Percentiles rank a stretch among this genome's conserved stretches.
Evolutionary conservation across 192 early-diverging fungal genomes (phyloP).

Genomic region (Mortierella hygrophila): DNA sequence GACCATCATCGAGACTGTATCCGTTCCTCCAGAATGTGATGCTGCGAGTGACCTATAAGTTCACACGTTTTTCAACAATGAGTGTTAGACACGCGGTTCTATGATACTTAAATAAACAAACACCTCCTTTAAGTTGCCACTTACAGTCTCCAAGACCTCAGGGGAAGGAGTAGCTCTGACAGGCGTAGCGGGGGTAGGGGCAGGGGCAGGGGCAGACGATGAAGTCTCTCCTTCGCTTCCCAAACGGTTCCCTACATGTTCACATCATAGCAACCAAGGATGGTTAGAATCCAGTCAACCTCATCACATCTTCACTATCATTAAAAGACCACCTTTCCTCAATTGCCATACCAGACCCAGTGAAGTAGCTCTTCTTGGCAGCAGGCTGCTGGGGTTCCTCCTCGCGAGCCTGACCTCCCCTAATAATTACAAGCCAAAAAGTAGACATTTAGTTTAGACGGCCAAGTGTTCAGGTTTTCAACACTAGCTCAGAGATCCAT

Average conservation of each 20-base stretch:
- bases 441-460: not conserved
- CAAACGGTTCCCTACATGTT: slow-evolving; percentile 55
- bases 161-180: slow-evolving; percentile 34
- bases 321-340: not conserved
- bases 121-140: not conserved
- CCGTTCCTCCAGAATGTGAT: slow-evolving; percentile 98
- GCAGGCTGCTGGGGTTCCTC: slow-evolving; percentile 41
- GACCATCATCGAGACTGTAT: slow-evolving; percentile 95
- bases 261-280: not conserved
- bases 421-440: not conserved
- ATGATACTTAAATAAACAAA: slow-evolving; percentile 15
- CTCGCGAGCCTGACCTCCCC: slow-evolving; percentile 37
- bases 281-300: not conserved
- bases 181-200: not conserved
- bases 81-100: not conserved
- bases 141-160: slow-evolving; percentile 41
- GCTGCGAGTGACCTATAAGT: slow-evolving; percentile 69
- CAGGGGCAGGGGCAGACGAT: slow-evolving; percentile 3
- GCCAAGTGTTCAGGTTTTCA: not conserved
- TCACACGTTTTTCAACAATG: slow-evolving; percentile 4
- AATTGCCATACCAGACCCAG: slow-evolving; percentile 42
- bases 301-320: not conserved
- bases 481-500: not conserved
- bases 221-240: slow-evolving; percentile 69
- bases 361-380: slow-evolving; percentile 38